Base-by-base conservation (phyloP, 2,329 filamentous ascomycete genomes). In the Claviceps sp. region DNA sequence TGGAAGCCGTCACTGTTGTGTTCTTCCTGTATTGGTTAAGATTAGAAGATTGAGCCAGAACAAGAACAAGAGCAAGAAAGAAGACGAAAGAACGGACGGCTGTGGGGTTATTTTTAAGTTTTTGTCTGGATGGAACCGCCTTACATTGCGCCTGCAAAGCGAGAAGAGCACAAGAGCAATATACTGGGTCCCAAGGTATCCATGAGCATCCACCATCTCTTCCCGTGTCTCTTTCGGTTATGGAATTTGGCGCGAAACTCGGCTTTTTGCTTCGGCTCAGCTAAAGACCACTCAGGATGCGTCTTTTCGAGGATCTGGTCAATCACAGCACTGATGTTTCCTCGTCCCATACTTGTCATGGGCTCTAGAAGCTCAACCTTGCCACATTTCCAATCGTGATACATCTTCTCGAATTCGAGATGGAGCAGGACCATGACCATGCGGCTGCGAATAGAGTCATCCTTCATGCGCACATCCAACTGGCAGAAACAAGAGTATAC, bases 391-490 rank as follows among this genome's bases (percentile, higher is more conserved):
- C 46, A 48, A 24, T 48, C 46, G 9, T 38, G 30, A 24, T 48
- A 38, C 26, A 48, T 48, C 3, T 24, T 48, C 36, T 48, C 46
- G 8, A 48, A 48, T 36, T 48, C 46, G 18, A 48, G 30, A 40
- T 48, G 46, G 13, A 48, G 46, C 18, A 48, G 46, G 46, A 40
- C 46, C 46, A 48, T 48, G 16, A 48, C 20, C 46, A 48, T 48
- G 7, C 46, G 46, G 14, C 46, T 24, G 3, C 46, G n/a, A 11
- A 48, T 48, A 14, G 46, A 34, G 46, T 48, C 46, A 14, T 37
- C 46, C 36, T 38, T 38, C n/a, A 48, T 48, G 18, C 46, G 46
- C 9, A 22, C 18, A 22, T 48, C 46, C 34, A 48, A 22, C 34
- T 24, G 46, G 24, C 46, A 48, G 36, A 48, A 37, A 38, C 36